These are phyloP conservation scores for Amaranthus hypochondriacus DNA, from an alignment of 148 eudicot genomes.

Conservation along the genomic window DNA sequence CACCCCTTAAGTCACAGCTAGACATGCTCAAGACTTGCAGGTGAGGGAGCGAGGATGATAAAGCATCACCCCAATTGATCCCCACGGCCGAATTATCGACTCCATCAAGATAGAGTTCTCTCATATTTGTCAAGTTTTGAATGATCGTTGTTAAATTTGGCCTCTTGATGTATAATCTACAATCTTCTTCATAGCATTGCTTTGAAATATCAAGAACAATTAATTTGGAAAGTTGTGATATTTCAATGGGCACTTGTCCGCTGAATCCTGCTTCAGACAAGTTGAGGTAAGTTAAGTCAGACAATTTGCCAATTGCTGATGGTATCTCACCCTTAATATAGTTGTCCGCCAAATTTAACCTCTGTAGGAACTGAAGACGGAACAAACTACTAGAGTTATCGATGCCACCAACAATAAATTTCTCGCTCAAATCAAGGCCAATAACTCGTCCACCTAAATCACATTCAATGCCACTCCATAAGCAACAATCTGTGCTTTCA, in stretches of 20 bases:
- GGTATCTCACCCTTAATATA: conserved; percentile 15
- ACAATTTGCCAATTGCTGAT: conserved; percentile 16
- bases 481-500: too few relatives aligned
- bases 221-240: too few relatives aligned
- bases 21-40: conserved; percentile 29
- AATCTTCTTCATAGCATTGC: too few relatives aligned
- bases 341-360: conserved; percentile 26
- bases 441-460: neutral
- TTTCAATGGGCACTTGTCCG: conserved; percentile 28
- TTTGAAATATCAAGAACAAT: too few relatives aligned
- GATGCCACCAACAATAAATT: neutral
- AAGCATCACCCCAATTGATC: conserved; percentile 21
- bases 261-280: conserved; percentile 26
- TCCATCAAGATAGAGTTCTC: conserved; percentile 35
- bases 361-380: conserved; percentile 14
- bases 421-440: conserved; percentile 1
- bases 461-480: too few relatives aligned
- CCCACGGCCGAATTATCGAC: conserved; percentile 28
- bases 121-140: conserved; percentile 23
- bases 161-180: too few relatives aligned
- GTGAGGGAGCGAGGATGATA: conserved; percentile 29
- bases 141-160: conserved; percentile 24
- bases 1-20: too few relatives aligned
- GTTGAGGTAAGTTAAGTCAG: conserved; percentile 30
- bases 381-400: too few relatives aligned